These are phyloP conservation scores for Ajuga chamaepitys DNA, from an alignment of 257 asterid species.

Conservation along the genomic window DNA sequence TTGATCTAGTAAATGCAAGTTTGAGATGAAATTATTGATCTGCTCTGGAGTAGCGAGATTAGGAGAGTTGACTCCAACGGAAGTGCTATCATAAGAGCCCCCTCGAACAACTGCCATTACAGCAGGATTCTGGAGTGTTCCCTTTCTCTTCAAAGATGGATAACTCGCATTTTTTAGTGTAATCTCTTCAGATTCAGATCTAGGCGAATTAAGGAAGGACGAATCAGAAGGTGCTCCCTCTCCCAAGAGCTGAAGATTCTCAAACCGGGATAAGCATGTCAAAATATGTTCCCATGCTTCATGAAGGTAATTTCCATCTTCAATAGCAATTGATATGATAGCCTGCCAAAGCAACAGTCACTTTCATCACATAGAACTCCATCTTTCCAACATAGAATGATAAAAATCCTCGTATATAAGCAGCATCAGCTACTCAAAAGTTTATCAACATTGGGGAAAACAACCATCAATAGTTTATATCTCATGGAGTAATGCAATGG, in stretches of 20 bases:
- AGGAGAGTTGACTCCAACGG: slow-evolving; percentile 51
- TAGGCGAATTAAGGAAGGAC: slow-evolving; percentile 61
- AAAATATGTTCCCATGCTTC: slow-evolving; percentile 98
- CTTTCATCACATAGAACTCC: neutral
- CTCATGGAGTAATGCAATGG: neutral
- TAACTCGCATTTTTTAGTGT: slow-evolving; percentile 36
- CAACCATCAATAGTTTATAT: slow-evolving; percentile 3
- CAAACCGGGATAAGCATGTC: slow-evolving; percentile 97
- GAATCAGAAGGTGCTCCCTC: slow-evolving; percentile 98
- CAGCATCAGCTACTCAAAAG: slow-evolving; percentile 10
- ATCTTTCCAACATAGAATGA: slow-evolving; percentile 10
- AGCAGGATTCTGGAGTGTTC: slow-evolving; percentile 89
- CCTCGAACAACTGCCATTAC: slow-evolving; percentile 98
- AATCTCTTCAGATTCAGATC: slow-evolving; percentile 59
- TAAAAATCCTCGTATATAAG: neutral
- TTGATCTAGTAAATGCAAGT: slow-evolving; percentile 93
- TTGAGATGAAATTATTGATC: slow-evolving; percentile 79
- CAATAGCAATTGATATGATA: slow-evolving; percentile 89
- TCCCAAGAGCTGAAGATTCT: slow-evolving; percentile 93
- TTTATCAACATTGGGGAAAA: slow-evolving; percentile 3
- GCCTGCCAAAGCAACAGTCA: slow-evolving; percentile 49
- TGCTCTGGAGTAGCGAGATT: slow-evolving; percentile 89
- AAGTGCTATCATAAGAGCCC: slow-evolving; percentile 94
- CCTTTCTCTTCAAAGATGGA: slow-evolving; percentile 80
- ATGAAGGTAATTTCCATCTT: slow-evolving; percentile 89